These are phyloP conservation scores for Oleoguttula mirabilis DNA, from an alignment of 495 filamentous ascomycete species.

Conservation along the genomic window DNA sequence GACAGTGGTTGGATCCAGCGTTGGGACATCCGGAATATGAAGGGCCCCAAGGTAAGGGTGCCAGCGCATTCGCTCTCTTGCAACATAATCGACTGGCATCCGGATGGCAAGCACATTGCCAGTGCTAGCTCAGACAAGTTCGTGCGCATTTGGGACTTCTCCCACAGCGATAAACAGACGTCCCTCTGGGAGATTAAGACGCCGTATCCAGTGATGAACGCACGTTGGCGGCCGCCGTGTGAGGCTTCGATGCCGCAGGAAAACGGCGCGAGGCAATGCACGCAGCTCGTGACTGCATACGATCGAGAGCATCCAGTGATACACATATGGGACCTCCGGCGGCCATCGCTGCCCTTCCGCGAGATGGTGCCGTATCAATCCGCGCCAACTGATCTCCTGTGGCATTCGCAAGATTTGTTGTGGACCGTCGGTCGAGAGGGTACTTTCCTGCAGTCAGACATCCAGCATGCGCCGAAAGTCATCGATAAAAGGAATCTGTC, in stretches of 20 bases:
- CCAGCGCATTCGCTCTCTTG: conserved; percentile 74
- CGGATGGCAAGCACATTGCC: conserved; percentile 78
- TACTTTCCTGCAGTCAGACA: conserved; percentile 76
- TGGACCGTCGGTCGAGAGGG: conserved; percentile 85
- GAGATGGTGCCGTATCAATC: conserved; percentile 66
- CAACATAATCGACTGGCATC: conserved; percentile 85
- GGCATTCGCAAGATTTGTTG: conserved; percentile 79
- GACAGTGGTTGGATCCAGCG: conserved; percentile 68
- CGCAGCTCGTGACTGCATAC: conserved; percentile 56
- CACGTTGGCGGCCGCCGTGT: conserved; percentile 76
- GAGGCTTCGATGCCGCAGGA: conserved; percentile 56
- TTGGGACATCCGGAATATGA: conserved; percentile 55
- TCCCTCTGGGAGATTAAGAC: conserved; percentile 48
- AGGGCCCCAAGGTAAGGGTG: conserved; percentile 54
- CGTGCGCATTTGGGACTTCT: conserved; percentile 88
- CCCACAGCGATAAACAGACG: conserved; percentile 70
- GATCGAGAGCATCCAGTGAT: conserved; percentile 55
- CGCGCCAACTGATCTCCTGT: conserved; percentile 66
- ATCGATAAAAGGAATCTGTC: conserved; percentile 58
- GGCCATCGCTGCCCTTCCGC: conserved; percentile 73
- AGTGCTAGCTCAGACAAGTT: conserved; percentile 74
- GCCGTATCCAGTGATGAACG: conserved; percentile 57
- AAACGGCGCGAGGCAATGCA: conserved; percentile 53
- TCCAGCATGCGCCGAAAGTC: conserved; percentile 69
- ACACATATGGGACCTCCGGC: conserved; percentile 85